Conservation (phyloP, 768 basidiomycete species). For the Macrolepiota dolichaula region DNA sequence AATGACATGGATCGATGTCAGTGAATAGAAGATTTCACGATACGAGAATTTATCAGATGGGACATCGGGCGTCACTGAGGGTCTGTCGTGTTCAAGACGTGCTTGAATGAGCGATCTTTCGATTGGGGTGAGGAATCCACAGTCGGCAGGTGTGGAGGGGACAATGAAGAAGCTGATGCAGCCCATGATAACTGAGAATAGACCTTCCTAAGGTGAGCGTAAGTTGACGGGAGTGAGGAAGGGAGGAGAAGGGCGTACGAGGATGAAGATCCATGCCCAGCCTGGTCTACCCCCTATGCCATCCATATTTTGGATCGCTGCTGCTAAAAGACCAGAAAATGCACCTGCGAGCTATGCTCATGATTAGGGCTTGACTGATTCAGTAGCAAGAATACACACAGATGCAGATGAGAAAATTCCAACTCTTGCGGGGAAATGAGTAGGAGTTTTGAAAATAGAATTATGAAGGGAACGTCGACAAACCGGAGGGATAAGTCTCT, state of each 20-base stretch:
- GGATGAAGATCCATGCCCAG: slow-evolving; percentile 42
- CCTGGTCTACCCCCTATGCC: slow-evolving; percentile 47
- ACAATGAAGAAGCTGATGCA: slow-evolving; percentile 35
- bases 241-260: slow-evolving; percentile 14
- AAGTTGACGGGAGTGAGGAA: not conserved
- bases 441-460: not conserved
- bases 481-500: slow-evolving; percentile 29
- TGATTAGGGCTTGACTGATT: not conserved
- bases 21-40: slow-evolving; percentile 26
- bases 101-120: slow-evolving; percentile 31
- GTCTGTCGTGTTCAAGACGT: slow-evolving; percentile 30
- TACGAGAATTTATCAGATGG: slow-evolving; percentile 26
- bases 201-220: slow-evolving; percentile 32
- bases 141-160: slow-evolving; percentile 28
- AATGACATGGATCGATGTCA: slow-evolving; percentile 31
- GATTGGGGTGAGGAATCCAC: slow-evolving; percentile 24
- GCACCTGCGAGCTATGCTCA: slow-evolving; percentile 44
- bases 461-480: not conserved
- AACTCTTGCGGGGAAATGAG: slow-evolving; percentile 22
- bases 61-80: slow-evolving; percentile 20
- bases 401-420: slow-evolving; percentile 37
- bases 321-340: slow-evolving; percentile 63
- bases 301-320: slow-evolving; percentile 56
- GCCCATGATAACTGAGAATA: slow-evolving; percentile 49
- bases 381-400: slow-evolving; percentile 13